Base-by-base conservation (phyloP, 805 yeast species). In the Blastobotrys peoriensis region DNA sequence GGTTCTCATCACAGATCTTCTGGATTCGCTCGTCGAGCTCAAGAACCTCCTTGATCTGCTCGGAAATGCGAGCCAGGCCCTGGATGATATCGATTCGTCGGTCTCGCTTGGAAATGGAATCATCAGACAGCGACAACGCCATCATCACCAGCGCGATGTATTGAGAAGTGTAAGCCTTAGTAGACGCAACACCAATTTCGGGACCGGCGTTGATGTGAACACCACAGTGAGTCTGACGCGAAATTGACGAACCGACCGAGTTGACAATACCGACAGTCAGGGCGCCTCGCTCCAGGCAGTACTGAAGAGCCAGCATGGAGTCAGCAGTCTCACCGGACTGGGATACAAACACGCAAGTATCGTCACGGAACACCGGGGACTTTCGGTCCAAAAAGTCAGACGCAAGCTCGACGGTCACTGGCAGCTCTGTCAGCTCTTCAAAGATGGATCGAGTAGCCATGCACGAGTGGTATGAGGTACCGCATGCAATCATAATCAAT, bases 271-370 rank as follows among this genome's bases (percentile, higher is more conserved):
- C 99, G 46, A 93, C 93, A 22, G 96, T 88, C 54, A 94, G 74
- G 27, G 98, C 97, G 57, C 98, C 98, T 62, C 96, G 83, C 61
- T 94, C 98, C 62, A 84, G 76, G 72, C 97, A 91, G 71, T 88
- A 89, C 65, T 87, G 91, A 58, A 93, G 78, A 19, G 97, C 98
- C 63, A 87, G 76, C 79, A 93, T 85, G 5, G 96, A 81, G 67
- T 93, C 99, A 27, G 98, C 98, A 42, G 99, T 93, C 71, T 93
- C 99, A 65, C 99, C 99, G 46, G 96, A 86, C 70, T 93, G 99
- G 6, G 98, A 93, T 20, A 93, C 99, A 67, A 93, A 93, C 36
- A 94, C 80, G 70, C 97, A 88, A 3, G 95, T 87, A 65, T 93
- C 98, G 66, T 93, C 98, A 71, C 98, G 83, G 71, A 91, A 93